Evolutionary conservation across 228 moss, liverwort and hornwort genomes (phyloP).

Genomic region (Sphagnum fallax): DNA sequence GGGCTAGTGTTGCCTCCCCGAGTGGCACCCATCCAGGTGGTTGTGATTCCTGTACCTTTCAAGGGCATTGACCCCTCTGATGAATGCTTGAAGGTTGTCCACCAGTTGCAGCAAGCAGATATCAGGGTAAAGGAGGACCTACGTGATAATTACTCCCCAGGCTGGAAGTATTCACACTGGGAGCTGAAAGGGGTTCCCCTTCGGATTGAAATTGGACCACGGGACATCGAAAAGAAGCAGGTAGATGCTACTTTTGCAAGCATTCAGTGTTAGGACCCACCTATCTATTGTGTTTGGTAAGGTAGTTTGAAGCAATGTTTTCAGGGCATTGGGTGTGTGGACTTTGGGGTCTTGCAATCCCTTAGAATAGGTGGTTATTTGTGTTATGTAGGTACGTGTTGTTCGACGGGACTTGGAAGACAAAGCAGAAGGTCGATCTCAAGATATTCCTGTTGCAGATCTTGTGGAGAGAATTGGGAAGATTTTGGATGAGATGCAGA

Average conservation of each 20-base stretch:
- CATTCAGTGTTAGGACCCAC: no score
- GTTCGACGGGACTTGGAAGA: constrained; percentile 75
- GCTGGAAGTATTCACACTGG: constrained; percentile 88
- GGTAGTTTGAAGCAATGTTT: no score
- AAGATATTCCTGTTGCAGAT: constrained; percentile 36
- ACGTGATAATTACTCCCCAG: constrained; percentile 59
- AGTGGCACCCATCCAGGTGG: constrained; percentile 86
- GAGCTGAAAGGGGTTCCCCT: constrained; percentile 91
- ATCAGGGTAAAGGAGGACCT: constrained; percentile 82
- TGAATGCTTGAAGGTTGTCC: constrained; percentile 53
- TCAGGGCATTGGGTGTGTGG: no score
- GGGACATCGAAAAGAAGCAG: constrained; percentile 73
- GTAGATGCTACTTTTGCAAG: constrained; percentile 6
- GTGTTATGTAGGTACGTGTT: constrained; percentile 47
- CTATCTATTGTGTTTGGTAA: no score
- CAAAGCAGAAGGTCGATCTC: constrained; percentile 48
- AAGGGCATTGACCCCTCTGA: constrained; percentile 54
- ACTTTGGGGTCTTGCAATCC: no score
- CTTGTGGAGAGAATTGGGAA: constrained; percentile 32
- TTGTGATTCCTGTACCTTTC: constrained; percentile 74
- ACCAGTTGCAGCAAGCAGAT: constrained; percentile 51
- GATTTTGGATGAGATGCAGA: constrained; percentile 58
- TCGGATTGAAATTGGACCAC: constrained; percentile 78
- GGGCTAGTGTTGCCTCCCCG: constrained; percentile 83
- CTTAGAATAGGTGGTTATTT: no score